These are phyloP conservation scores for Coccomyxa subellipsoidea DNA, from an alignment of 163 green algal species.

Conservation along the genomic window DNA sequence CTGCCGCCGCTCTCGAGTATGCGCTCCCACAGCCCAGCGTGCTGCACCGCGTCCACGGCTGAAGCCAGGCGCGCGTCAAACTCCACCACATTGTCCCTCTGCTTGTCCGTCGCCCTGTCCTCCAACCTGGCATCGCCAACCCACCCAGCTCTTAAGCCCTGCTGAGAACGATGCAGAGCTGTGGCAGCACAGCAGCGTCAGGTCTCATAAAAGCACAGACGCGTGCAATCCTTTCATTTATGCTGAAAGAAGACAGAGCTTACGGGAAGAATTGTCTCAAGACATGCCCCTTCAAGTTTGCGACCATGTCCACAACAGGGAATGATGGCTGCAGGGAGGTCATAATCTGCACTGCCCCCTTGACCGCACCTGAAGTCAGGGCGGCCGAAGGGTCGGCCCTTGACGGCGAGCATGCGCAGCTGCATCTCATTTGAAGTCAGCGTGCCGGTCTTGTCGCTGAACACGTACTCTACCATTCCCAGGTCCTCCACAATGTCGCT, in stretches of 20 bases:
- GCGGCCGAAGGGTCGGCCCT: constrained; percentile 45
- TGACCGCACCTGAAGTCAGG: constrained; percentile 25
- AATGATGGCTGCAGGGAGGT: too few relatives aligned
- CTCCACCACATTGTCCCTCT: constrained; percentile 5
- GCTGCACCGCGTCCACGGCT: constrained; percentile 11
- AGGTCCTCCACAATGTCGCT: constrained; percentile 85
- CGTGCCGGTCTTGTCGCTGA: constrained; percentile 89
- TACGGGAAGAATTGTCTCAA: too few relatives aligned
- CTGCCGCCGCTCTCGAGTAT: constrained; percentile 16
- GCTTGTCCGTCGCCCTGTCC: neutral
- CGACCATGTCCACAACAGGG: too few relatives aligned
- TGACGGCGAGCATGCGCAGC: constrained; percentile 60
- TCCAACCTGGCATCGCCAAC: constrained; percentile 6
- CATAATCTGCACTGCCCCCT: too few relatives aligned
- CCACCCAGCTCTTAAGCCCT: too few relatives aligned
- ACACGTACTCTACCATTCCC: constrained; percentile 80
- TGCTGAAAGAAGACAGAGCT: too few relatives aligned
- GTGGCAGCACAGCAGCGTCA: too few relatives aligned
- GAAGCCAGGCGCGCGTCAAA: constrained; percentile 25
- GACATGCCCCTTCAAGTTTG: too few relatives aligned
- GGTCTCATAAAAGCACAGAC: too few relatives aligned
- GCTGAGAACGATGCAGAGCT: too few relatives aligned
- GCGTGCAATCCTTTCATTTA: too few relatives aligned
- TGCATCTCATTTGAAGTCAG: constrained; percentile 89
- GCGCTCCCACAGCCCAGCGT: constrained; percentile 16